A percentile compares a stretch with the other conserved stretches of the same genome.
phyloP scores from a whole-genome alignment of 306 rosid species.

The Lablab purpureus region DNA sequence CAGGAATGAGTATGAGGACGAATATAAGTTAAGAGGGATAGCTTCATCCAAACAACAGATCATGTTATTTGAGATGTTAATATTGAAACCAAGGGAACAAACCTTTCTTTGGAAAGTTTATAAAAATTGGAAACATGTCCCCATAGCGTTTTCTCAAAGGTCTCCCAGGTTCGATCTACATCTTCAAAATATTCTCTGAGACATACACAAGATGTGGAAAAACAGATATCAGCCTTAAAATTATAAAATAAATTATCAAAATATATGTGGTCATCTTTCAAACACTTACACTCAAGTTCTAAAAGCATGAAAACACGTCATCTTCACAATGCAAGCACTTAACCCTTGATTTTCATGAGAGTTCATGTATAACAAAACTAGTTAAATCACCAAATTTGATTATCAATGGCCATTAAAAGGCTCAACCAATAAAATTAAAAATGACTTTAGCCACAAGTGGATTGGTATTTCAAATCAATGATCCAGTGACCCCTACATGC shows the following conservation, averaged over 20 bases:
- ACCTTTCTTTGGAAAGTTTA: slow-evolving; percentile 97
- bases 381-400: neutral
- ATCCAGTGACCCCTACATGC: neutral
- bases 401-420: neutral
- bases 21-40: slow-evolving; percentile 36
- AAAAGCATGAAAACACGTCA: slow-evolving; percentile 22
- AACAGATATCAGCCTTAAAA: slow-evolving; percentile 32
- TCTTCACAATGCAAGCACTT: slow-evolving; percentile 4
- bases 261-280: slow-evolving; percentile 21
- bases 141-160: slow-evolving; percentile 95
- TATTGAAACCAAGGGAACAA: slow-evolving; percentile 42
- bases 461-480: neutral
- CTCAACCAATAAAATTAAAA: slow-evolving; percentile 3
- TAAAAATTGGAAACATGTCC: slow-evolving; percentile 84
- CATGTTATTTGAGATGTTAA: slow-evolving; percentile 36
- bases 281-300: neutral
- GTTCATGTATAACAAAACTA: slow-evolving; percentile 1
- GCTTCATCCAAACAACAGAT: slow-evolving; percentile 25
- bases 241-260: slow-evolving; percentile 17
- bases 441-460: neutral
- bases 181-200: slow-evolving; percentile 94
- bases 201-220: slow-evolving; percentile 43
- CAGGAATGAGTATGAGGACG: no score
- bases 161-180: slow-evolving; percentile 93
- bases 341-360: slow-evolving; percentile 14